A percentile compares a stretch with the other conserved stretches of the same genome.
Conservation (phyloP, 176 grass and related monocot species). For the Avena insularis region DNA sequence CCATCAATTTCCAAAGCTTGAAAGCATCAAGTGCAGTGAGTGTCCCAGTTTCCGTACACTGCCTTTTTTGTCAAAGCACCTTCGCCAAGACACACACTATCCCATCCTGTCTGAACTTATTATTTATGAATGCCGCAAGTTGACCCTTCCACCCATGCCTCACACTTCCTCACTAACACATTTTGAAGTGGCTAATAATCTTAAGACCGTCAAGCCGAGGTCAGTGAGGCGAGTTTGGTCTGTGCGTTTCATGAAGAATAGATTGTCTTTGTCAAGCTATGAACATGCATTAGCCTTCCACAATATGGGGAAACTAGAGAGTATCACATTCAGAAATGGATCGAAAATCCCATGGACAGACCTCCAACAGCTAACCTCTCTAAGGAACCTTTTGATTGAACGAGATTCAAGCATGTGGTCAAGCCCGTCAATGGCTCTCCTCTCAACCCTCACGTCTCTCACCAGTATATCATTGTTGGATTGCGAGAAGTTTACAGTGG, state of each 20-base stretch:
- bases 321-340: background rate
- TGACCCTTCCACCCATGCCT: constrained; percentile 7
- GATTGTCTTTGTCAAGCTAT: background rate
- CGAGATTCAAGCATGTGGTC: constrained; percentile 1
- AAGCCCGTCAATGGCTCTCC: background rate
- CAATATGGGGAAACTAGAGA: constrained; percentile 10
- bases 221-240: constrained; percentile 6
- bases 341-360: constrained; percentile 5
- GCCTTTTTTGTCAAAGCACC: background rate
- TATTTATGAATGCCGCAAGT: background rate
- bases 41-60: constrained; percentile 5
- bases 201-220: background rate
- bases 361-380: background rate
- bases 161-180: background rate
- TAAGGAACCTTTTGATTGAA: background rate
- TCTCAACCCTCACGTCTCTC: constrained; percentile 6
- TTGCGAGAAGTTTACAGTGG: background rate
- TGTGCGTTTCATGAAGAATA: background rate
- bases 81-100: background rate
- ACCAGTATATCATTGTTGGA: background rate
- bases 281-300: constrained; percentile 6
- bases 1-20: background rate
- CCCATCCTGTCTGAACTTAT: background rate
- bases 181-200: background rate
- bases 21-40: constrained; percentile 1